Evolutionary conservation across 2,329 filamentous ascomycete species (phyloP), one percentile per base, ranked within the genome.

Genomic region (Xylaria sp.): DNA sequence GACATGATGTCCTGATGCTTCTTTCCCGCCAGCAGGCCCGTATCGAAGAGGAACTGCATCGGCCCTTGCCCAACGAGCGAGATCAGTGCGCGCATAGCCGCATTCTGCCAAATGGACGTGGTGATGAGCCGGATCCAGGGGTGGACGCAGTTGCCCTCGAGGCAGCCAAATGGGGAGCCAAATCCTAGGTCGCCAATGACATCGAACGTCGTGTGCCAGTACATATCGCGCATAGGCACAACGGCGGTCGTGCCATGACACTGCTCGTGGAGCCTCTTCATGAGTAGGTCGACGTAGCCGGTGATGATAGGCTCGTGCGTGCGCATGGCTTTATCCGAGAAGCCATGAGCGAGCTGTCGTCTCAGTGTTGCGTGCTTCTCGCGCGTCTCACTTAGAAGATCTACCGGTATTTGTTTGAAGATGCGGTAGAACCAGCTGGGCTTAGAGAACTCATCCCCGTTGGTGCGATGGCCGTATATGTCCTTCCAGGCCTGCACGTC

Each of bases 141-240:
- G 25, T 69, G 57, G 23, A 62, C 61, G 4, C 23, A 15, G 14
- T 47, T 15, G 23, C 57, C 62, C 14, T 60, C 61, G 9, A 71
- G 57, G 35, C 66, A 67, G 6, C 56, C 63, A 23, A 70, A 71
- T 8, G 63, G 40, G 14, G 63, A 64, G 25, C 64, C 63, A 19
- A 69, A 68, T 2, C 65, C 53, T 3, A 71, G 63, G 43, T 70
- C 62, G 11, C 68, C 67, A 42, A 71, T 70, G 5, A 70, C 54
- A 42, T 71, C 69, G 23, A 71, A 71, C 3, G 69, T 70, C 4
- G 63, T 67, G 17, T 57, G 70, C 25, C 67, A 67, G 23, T 58
- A 60, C 63, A 66, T 68, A 2, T 57, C 51, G 9, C 28, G 55
- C 14, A 68, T 61, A 40, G 68, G 49, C 12, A 61, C 8, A 3